Percentiles rank a stretch among this genome's conserved stretches.
Conservation (phyloP, 2,329 filamentous ascomycete species). For the Eurotiales sp. region DNA sequence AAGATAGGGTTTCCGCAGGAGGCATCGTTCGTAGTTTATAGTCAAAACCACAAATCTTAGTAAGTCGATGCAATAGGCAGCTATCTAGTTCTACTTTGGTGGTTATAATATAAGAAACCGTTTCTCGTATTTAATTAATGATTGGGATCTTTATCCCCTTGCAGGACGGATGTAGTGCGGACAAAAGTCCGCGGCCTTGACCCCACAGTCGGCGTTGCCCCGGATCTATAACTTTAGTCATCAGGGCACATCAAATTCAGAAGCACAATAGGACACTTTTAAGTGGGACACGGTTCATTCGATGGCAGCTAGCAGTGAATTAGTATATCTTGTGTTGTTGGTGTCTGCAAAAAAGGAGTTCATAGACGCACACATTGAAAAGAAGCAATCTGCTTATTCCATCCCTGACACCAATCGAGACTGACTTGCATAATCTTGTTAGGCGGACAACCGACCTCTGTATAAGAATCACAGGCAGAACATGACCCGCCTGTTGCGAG, state of each 20-base stretch:
- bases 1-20: neutral
- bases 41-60: neutral
- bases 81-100: neutral
- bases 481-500: neutral
- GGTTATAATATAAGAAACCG: neutral
- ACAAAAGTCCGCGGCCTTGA: neutral
- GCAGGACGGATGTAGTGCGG: too few species aligned
- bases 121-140: neutral
- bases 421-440: neutral
- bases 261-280: too few species aligned
- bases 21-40: neutral
- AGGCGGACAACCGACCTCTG: neutral
- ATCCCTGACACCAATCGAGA: neutral
- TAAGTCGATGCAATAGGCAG: neutral
- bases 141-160: neutral
- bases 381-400: neutral
- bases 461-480: neutral
- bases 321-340: too few species aligned
- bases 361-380: neutral
- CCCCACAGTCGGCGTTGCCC: neutral
- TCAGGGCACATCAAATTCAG: too few species aligned
- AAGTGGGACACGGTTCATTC: too few species aligned
- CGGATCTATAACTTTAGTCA: neutral
- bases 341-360: too few species aligned
- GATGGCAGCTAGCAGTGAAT: too few species aligned